These are phyloP conservation scores for Peronospora farinosa DNA, from an alignment of 352 stramenopile species.

Conservation along the genomic window DNA sequence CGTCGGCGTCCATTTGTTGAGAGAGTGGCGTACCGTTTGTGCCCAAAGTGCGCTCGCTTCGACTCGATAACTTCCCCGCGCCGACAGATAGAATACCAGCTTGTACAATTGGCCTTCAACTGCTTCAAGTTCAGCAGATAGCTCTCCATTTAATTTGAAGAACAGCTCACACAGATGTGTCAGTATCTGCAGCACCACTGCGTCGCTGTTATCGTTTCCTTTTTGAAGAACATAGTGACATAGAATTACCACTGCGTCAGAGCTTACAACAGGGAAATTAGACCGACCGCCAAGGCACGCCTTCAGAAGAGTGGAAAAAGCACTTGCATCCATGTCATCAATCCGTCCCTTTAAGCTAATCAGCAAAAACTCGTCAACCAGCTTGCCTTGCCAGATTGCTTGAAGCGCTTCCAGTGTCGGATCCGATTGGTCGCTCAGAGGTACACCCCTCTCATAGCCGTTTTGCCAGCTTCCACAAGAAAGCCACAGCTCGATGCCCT, in stretches of 20 bases:
- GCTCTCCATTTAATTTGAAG: constrained; percentile 30
- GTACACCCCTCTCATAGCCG: constrained; percentile 12
- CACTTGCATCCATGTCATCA: constrained; percentile 47
- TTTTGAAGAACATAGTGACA: constrained; percentile 60
- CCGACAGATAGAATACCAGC: constrained; percentile 54
- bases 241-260: constrained; percentile 65
- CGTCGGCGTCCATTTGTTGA: constrained; percentile 36
- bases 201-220: constrained; percentile 28
- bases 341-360: constrained; percentile 71
- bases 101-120: constrained; percentile 53
- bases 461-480: constrained; percentile 52
- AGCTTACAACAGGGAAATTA: constrained; percentile 48
- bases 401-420: constrained; percentile 28
- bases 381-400: constrained; percentile 66
- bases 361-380: constrained; percentile 75
- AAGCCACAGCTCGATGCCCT: constrained; percentile 42
- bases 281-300: constrained; percentile 44
- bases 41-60: constrained; percentile 51
- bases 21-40: constrained; percentile 28
- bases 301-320: constrained; percentile 47
- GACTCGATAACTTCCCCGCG: constrained; percentile 39
- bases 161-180: constrained; percentile 54
- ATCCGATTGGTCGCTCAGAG: constrained; percentile 1
- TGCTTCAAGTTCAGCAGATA: constrained; percentile 45
- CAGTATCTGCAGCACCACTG: constrained; percentile 54